Evolutionary conservation across 1,284 basidiomycete genomes (phyloP).

Genomic region (Agroathelia rolfsii): DNA sequence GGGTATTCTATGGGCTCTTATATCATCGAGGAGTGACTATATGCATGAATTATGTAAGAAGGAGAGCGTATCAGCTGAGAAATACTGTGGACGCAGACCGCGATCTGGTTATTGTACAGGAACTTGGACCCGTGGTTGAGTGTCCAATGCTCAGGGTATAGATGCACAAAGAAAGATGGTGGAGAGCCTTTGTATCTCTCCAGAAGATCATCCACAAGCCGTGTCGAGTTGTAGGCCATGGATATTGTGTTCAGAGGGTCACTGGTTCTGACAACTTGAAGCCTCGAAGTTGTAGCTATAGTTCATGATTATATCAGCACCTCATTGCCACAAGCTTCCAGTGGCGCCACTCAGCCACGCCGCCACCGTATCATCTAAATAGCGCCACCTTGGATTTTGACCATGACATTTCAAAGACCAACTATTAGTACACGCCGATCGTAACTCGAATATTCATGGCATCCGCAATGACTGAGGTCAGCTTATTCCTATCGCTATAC

Average conservation of each 20-base stretch:
- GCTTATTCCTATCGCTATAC: no score
- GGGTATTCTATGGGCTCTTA: constrained; percentile 69
- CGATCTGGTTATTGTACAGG: constrained; percentile 66
- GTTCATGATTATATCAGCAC: no score
- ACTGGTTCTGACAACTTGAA: no score
- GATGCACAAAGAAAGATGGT: constrained; percentile 66
- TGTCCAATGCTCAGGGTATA: constrained; percentile 69
- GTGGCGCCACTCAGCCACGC: no score
- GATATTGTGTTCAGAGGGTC: constrained; percentile 11
- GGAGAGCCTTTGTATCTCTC: constrained; percentile 42
- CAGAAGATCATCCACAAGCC: constrained; percentile 48
- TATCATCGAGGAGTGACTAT: constrained; percentile 69
- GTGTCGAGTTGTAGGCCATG: constrained; percentile 56
- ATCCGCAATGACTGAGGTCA: no score
- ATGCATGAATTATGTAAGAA: constrained; percentile 11
- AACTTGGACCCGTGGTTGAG: constrained; percentile 70
- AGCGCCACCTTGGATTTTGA: no score
- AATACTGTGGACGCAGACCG: constrained; percentile 31
- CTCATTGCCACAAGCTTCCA: no score
- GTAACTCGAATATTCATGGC: no score
- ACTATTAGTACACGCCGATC: no score
- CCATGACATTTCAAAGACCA: no score
- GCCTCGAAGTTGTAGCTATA: no score
- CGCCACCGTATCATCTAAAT: no score
- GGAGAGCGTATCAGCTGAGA: constrained; percentile 5